A percentile compares a stretch with the other conserved stretches of the same genome.
phyloP scores from a whole-genome alignment of 106 monocot species.

The Ottelia alismoides region DNA sequence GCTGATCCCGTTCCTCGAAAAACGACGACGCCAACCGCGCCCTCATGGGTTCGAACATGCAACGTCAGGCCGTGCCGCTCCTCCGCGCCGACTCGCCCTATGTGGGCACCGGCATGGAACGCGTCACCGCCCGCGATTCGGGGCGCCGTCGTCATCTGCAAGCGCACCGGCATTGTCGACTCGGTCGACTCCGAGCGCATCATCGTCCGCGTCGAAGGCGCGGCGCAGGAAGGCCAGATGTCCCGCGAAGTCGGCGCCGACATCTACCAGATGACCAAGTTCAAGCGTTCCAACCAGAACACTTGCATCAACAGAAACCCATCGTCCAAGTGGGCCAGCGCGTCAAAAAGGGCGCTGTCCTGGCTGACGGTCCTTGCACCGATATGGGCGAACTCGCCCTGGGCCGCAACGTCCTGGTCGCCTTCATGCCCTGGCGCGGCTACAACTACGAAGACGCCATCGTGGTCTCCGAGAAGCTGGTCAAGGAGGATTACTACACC shows the following conservation, averaged over 20 bases:
- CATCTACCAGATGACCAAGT: conserved; percentile 2
- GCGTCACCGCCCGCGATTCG: no score
- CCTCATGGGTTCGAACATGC: no score
- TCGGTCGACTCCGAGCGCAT: neutral
- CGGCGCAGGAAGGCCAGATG: neutral
- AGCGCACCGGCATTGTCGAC: neutral
- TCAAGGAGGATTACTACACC: neutral
- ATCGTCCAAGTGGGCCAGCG: neutral
- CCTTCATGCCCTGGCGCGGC: neutral
- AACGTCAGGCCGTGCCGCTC: no score
- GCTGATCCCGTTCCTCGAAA: no score
- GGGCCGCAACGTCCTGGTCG: neutral
- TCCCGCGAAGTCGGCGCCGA: no score
- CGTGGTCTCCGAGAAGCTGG: neutral
- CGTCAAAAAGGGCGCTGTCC: neutral
- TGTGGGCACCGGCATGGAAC: no score
- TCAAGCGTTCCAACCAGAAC: conserved; percentile 5
- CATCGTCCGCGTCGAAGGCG: neutral
- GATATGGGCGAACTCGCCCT: neutral
- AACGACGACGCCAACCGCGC: no score
- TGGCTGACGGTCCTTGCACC: neutral
- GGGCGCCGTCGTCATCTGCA: neutral
- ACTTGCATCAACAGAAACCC: conserved; percentile 6
- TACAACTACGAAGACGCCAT: neutral
- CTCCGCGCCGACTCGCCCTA: no score